These are phyloP conservation scores for Diaporthe helianthi DNA, from an alignment of 2,329 filamentous ascomycete genomes.

Conservation along the genomic window DNA sequence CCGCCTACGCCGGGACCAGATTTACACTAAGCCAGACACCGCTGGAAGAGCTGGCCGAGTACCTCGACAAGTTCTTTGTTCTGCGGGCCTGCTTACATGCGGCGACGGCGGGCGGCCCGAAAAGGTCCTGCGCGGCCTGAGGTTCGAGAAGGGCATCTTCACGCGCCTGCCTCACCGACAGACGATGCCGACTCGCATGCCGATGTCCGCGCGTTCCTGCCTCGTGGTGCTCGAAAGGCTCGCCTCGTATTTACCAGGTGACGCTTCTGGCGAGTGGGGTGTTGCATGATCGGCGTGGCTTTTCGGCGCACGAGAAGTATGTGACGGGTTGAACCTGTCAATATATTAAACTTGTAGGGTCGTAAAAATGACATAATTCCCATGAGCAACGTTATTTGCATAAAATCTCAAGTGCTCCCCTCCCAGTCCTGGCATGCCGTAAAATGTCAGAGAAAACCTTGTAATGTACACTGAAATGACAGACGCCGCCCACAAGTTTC, in stretches of 20 bases:
- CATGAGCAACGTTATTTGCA: not conserved
- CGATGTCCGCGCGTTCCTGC: not conserved
- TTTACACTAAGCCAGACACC: not conserved
- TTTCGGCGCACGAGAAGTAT: not conserved
- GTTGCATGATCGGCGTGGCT: not conserved
- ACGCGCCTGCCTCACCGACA: not conserved
- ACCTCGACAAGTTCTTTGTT: not conserved
- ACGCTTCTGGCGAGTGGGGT: not conserved
- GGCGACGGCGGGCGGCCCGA: not conserved
- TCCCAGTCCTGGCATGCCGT: not conserved
- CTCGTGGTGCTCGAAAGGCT: not conserved
- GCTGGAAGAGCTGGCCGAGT: not conserved
- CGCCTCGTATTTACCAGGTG: too few relatives aligned
- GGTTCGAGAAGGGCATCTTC: not conserved
- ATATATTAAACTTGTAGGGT: constrained; percentile 3
- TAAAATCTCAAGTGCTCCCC: too few relatives aligned
- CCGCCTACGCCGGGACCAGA: not conserved
- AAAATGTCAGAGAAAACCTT: not conserved
- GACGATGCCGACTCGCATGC: not conserved
- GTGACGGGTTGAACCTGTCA: not conserved
- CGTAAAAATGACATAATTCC: not conserved
- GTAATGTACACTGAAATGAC: not conserved
- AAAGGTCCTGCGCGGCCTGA: not conserved
- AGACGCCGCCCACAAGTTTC: not conserved
- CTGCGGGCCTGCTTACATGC: not conserved